Evolutionary conservation across 2,329 filamentous ascomycete genomes (phyloP).

Genomic region (Curvularia sp.): DNA sequence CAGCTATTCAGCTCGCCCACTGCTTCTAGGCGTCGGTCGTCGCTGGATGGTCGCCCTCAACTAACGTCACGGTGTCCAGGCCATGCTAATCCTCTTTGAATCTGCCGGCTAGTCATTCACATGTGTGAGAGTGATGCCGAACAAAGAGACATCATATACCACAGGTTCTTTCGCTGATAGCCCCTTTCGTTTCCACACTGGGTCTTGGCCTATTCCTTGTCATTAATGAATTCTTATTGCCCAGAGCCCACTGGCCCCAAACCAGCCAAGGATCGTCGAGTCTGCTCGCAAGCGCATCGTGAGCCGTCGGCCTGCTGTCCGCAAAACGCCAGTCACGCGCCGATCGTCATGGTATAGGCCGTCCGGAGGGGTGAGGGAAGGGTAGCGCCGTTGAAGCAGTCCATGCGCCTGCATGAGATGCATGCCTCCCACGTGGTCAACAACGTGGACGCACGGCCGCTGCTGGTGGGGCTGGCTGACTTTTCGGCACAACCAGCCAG

Average conservation of each 20-base stretch:
- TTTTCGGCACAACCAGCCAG: neutral
- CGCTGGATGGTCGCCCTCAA: neutral
- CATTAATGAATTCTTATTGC: neutral
- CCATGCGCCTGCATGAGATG: slow-evolving; percentile 16
- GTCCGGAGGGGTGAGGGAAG: neutral
- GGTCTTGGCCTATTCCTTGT: neutral
- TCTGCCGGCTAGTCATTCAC: neutral
- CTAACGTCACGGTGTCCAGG: neutral
- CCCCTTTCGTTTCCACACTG: neutral
- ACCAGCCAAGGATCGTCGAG: neutral
- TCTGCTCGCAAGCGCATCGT: neutral
- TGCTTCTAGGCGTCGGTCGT: neutral
- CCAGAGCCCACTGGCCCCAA: neutral
- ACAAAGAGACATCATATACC: neutral
- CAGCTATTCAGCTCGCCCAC: slow-evolving; percentile 2
- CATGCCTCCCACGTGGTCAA: slow-evolving; percentile 15
- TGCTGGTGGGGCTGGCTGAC: slow-evolving; percentile 8
- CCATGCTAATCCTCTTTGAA: neutral
- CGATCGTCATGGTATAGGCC: neutral
- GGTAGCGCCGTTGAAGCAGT: slow-evolving; percentile 11
- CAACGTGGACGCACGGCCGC: slow-evolving; percentile 16
- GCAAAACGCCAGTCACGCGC: neutral
- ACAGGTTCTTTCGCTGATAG: neutral
- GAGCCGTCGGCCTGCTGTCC: slow-evolving; percentile 1
- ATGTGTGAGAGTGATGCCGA: neutral